These are phyloP conservation scores for Penicillium olsonii DNA, from an alignment of 2,329 filamentous ascomycete genomes.

Conservation along the genomic window DNA sequence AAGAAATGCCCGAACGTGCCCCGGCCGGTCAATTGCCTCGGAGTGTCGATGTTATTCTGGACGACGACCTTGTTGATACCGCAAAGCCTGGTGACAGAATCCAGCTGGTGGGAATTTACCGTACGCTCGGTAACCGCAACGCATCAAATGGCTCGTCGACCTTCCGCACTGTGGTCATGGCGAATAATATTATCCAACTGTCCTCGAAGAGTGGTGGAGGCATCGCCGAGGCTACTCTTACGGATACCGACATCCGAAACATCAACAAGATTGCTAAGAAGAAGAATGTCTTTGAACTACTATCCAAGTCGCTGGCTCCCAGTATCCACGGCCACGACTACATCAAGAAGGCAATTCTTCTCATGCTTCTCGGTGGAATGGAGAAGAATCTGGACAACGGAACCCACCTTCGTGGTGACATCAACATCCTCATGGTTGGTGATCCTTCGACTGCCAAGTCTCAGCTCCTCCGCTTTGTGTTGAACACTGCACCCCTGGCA, in stretches of 20 bases:
- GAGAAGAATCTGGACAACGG: slow-evolving; percentile 99
- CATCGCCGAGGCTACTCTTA: slow-evolving; percentile 87
- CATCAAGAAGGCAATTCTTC: slow-evolving; percentile 94
- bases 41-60: slow-evolving; percentile 92
- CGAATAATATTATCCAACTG: slow-evolving; percentile 91
- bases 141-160: slow-evolving; percentile 85
- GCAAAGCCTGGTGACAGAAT: slow-evolving; percentile 96
- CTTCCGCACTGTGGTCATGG: slow-evolving; percentile 90
- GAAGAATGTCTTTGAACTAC: slow-evolving; percentile 85
- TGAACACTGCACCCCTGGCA: slow-evolving; percentile 93
- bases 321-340: slow-evolving; percentile 97
- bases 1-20: slow-evolving; percentile 97
- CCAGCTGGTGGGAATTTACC: slow-evolving; percentile 93
- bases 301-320: slow-evolving; percentile 91
- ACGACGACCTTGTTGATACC: slow-evolving; percentile 92
- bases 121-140: slow-evolving; percentile 92
- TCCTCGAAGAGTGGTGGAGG: slow-evolving; percentile 96
- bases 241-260: slow-evolving; percentile 94
- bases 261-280: slow-evolving; percentile 98
- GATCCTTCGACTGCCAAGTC: slow-evolving; percentile 98
- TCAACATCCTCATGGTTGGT: slow-evolving; percentile 99
- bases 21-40: slow-evolving; percentile 93
- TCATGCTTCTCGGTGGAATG: slow-evolving; percentile 93
- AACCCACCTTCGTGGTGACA: slow-evolving; percentile 95
- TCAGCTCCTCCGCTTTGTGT: slow-evolving; percentile 92